Evolutionary conservation across 2,329 filamentous ascomycete species (phyloP).

Genomic region (Alternaria panax): DNA sequence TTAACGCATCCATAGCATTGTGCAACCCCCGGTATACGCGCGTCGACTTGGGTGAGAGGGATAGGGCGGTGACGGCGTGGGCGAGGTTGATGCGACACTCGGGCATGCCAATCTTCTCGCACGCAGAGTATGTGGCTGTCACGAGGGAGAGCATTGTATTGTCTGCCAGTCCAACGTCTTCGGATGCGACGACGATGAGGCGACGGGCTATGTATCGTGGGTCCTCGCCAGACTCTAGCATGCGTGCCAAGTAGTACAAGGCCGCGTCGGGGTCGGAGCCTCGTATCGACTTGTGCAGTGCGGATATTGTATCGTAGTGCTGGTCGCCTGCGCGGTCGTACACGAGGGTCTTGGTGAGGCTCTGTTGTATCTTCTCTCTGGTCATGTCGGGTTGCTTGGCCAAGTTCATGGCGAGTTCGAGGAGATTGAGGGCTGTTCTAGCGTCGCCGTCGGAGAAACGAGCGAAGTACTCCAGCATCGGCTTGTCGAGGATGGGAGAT

Average conservation of each 20-base stretch:
- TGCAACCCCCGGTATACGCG: conserved; percentile 82
- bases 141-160: conserved; percentile 83
- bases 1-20: conserved; percentile 78
- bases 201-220: conserved; percentile 90
- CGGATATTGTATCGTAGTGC: conserved; percentile 97
- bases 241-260: conserved; percentile 92
- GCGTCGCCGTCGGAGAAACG: conserved; percentile 92
- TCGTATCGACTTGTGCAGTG: conserved; percentile 94
- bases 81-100: conserved; percentile 92
- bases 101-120: conserved; percentile 93
- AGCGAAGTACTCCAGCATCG: conserved; percentile 81
- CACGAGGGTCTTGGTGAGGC: conserved; percentile 89
- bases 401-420: conserved; percentile 86
- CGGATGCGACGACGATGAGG: conserved; percentile 92
- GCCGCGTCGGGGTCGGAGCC: conserved; percentile 86
- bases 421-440: conserved; percentile 86
- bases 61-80: conserved; percentile 83
- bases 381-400: conserved; percentile 71
- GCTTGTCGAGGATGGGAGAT: conserved; percentile 72
- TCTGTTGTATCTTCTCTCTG: conserved; percentile 77
- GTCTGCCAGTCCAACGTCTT: conserved; percentile 92
- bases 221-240: conserved; percentile 95
- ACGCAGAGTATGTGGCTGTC: conserved; percentile 83
- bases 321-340: conserved; percentile 96
- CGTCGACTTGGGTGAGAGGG: conserved; percentile 84